phyloP scores from a whole-genome alignment of 352 stramenopile genomes.

The Phytophthora hybrid region DNA sequence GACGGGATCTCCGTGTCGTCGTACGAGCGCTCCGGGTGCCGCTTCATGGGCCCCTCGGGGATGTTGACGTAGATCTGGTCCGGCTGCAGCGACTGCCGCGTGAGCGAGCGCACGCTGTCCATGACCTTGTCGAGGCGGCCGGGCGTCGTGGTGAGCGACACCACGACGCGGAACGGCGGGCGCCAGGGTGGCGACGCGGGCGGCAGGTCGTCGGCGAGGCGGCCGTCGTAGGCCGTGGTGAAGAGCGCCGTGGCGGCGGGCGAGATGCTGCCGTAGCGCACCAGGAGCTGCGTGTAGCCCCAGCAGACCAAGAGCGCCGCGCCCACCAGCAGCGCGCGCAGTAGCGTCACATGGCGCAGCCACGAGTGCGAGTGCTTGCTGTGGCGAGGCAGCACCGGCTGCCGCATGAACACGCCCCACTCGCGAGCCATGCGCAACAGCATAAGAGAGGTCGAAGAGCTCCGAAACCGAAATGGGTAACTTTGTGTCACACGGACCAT shows the following conservation, averaged over 20 bases:
- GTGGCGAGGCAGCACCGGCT: constrained; percentile 63
- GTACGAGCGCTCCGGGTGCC: constrained; percentile 77
- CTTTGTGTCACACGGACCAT: constrained; percentile 15
- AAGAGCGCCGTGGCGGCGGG: constrained; percentile 70
- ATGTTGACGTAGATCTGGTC: constrained; percentile 88
- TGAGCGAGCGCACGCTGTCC: constrained; percentile 71
- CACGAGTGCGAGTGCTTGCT: constrained; percentile 42
- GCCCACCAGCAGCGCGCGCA: constrained; percentile 41
- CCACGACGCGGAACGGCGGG: constrained; percentile 79
- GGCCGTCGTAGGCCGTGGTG: constrained; percentile 66
- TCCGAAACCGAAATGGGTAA: constrained; percentile 28
- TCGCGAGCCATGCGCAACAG: constrained; percentile 33
- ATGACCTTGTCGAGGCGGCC: constrained; percentile 81
- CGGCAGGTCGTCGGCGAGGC: constrained; percentile 51
- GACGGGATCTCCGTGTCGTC: constrained; percentile 70
- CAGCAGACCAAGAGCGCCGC: constrained; percentile 44
- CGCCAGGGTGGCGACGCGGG: constrained; percentile 57
- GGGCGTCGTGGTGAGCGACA: constrained; percentile 83
- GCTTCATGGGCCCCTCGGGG: constrained; percentile 75
- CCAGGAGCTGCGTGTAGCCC: constrained; percentile 71
- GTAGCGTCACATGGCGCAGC: constrained; percentile 53
- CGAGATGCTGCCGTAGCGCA: constrained; percentile 83
- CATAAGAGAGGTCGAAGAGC: constrained; percentile 11
- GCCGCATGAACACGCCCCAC: constrained; percentile 67
- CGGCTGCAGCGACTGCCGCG: constrained; percentile 63